These are phyloP conservation scores for Termitomyces sp. DNA, from an alignment of 768 basidiomycete genomes.

Conservation along the genomic window DNA sequence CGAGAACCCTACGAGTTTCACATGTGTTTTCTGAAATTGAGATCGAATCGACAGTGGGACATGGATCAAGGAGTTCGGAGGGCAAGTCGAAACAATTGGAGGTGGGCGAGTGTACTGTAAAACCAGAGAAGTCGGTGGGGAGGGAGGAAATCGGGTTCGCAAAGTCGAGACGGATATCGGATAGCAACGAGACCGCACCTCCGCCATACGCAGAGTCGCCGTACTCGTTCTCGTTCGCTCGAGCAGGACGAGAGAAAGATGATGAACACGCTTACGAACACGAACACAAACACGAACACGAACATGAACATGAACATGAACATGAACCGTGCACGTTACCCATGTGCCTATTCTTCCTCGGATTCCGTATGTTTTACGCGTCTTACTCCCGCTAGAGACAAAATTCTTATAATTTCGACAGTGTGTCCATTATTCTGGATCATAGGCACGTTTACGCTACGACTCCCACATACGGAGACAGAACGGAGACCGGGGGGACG, in stretches of 20 bases:
- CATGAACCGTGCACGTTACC: slow-evolving; percentile 5
- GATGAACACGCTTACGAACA: background rate
- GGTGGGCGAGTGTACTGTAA: background rate
- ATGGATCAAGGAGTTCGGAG: background rate
- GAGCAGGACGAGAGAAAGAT: background rate
- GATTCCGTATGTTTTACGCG: slow-evolving; percentile 6
- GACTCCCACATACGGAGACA: slow-evolving; percentile 3
- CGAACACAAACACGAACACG: background rate
- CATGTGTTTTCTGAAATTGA: background rate
- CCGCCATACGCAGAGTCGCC: background rate
- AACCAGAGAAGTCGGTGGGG: background rate
- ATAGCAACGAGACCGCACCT: background rate
- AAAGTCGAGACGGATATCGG: background rate
- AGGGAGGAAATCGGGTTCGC: background rate
- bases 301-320: background rate
- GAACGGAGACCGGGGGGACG: background rate
- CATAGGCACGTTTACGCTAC: slow-evolving; percentile 9
- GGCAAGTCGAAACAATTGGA: background rate
- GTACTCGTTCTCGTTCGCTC: background rate
- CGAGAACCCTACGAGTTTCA: background rate
- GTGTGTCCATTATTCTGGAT: slow-evolving; percentile 14
- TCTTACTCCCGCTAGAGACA: background rate
- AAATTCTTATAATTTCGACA: background rate
- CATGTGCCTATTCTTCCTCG: slow-evolving; percentile 11
- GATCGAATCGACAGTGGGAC: background rate